phyloP scores from a whole-genome alignment of 2,329 filamentous ascomycete genomes.

The Lanzia echinophila region DNA sequence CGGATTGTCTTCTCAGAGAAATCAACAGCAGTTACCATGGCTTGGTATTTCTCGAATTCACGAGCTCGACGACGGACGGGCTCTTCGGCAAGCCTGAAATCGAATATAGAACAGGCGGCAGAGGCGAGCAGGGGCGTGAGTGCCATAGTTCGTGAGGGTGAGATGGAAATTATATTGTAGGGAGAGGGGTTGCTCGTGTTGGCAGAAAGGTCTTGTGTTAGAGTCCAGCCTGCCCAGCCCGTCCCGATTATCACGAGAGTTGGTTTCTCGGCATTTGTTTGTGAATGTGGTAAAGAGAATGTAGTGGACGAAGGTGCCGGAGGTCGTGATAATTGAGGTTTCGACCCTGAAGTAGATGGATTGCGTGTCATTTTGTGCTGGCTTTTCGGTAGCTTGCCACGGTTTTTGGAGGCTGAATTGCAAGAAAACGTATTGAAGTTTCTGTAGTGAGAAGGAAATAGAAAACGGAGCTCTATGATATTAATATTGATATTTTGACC shows the following conservation, averaged over 20 bases:
- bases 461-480: too few species aligned
- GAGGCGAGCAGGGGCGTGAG: slow-evolving; percentile 40
- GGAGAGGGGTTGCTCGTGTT: slow-evolving; percentile 17
- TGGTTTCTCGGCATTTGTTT: neutral
- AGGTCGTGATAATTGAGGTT: neutral
- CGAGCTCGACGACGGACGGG: slow-evolving; percentile 24
- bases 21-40: slow-evolving; percentile 24
- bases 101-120: slow-evolving; percentile 38
- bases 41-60: slow-evolving; percentile 4
- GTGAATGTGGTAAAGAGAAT: neutral
- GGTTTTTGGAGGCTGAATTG: too few species aligned
- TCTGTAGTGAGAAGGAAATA: too few species aligned
- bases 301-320: neutral
- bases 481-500: too few species aligned
- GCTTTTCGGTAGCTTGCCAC: too few species aligned
- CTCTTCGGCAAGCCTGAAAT: slow-evolving; percentile 39
- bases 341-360: neutral
- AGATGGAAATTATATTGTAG: slow-evolving; percentile 37
- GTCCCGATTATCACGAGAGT: slow-evolving; percentile 2
- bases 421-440: too few species aligned
- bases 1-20: slow-evolving; percentile 30
- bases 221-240: slow-evolving; percentile 32
- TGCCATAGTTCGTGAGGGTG: slow-evolving; percentile 35
- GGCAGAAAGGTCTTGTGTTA: slow-evolving; percentile 31
- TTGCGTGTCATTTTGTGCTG: too few species aligned